Conservation (phyloP, 2,329 filamentous ascomycete genomes). For the Colletotrichum euphorbiae region DNA sequence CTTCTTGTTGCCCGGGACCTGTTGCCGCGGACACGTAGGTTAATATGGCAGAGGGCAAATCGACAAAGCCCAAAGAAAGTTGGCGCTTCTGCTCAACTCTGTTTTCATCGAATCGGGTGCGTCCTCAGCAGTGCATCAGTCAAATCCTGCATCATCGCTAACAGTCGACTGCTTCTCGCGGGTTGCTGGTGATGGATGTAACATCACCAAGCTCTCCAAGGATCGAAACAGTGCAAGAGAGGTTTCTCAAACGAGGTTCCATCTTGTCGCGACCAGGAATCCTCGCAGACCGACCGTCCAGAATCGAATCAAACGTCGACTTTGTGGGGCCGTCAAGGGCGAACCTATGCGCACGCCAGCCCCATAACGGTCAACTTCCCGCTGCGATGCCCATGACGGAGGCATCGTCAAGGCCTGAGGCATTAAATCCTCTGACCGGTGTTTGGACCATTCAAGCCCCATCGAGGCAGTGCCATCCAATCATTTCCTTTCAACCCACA, state of each 20-base stretch:
- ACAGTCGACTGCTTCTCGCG: neutral
- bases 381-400: slow-evolving; percentile 1
- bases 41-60: slow-evolving; percentile 3
- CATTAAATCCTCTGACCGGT: neutral
- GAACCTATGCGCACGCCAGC: neutral
- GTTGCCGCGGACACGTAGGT: neutral
- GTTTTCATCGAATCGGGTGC: slow-evolving; percentile 17
- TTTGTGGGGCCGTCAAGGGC: neutral
- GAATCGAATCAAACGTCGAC: slow-evolving; percentile 15
- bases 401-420: slow-evolving; percentile 10
- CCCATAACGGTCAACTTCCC: slow-evolving; percentile 1
- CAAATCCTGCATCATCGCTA: neutral
- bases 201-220: slow-evolving; percentile 25
- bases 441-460: slow-evolving; percentile 6
- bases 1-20: neutral
- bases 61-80: neutral
- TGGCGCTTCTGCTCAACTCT: neutral
- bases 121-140: neutral
- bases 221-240: slow-evolving; percentile 1
- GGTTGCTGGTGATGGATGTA: slow-evolving; percentile 5
- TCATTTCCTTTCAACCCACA: slow-evolving; percentile 13
- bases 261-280: neutral
- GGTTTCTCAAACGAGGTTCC: neutral
- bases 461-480: slow-evolving; percentile 18
- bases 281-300: slow-evolving; percentile 11